Conservation (phyloP, 495 filamentous ascomycete genomes). For the Penicillium steckii region DNA sequence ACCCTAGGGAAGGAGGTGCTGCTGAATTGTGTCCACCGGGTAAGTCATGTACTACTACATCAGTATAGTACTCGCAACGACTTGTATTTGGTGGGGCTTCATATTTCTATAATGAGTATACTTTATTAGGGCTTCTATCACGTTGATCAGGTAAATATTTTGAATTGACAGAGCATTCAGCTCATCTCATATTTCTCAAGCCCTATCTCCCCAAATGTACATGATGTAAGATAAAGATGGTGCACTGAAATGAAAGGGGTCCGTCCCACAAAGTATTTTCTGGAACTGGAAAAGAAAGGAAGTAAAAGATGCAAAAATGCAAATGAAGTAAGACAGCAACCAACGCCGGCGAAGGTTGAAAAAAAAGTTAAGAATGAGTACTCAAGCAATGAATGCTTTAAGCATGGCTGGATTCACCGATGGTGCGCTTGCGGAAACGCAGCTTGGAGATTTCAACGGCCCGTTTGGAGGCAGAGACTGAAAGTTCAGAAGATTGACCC, state of each 20-base stretch:
- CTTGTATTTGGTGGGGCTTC: too few relatives aligned
- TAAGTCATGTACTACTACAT: too few relatives aligned
- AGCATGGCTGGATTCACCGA: constrained; percentile 22
- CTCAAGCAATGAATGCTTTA: constrained; percentile 7
- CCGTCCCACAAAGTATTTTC: constrained; percentile 6
- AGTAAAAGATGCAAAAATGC: neutral
- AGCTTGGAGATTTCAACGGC: constrained; percentile 31
- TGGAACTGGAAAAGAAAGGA: constrained; percentile 17
- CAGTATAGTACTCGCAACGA: too few relatives aligned
- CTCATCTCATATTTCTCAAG: neutral
- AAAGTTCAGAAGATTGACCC: constrained; percentile 48
- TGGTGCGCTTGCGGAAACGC: constrained; percentile 31
- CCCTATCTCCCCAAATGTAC: constrained; percentile 23
- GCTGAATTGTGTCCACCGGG: too few relatives aligned
- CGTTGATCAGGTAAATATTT: too few relatives aligned
- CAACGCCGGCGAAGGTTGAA: constrained; percentile 20
- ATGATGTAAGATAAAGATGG: constrained; percentile 18
- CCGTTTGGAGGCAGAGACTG: constrained; percentile 27
- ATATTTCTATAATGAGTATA: too few relatives aligned
- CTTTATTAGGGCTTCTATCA: too few relatives aligned
- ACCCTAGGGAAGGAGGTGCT: too few relatives aligned
- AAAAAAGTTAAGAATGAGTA: neutral
- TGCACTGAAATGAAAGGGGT: constrained; percentile 18
- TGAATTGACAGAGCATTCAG: neutral
- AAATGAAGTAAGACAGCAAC: constrained; percentile 10